phyloP scores from a whole-genome alignment of 257 asterid species.

The Solanum sejunctum region DNA sequence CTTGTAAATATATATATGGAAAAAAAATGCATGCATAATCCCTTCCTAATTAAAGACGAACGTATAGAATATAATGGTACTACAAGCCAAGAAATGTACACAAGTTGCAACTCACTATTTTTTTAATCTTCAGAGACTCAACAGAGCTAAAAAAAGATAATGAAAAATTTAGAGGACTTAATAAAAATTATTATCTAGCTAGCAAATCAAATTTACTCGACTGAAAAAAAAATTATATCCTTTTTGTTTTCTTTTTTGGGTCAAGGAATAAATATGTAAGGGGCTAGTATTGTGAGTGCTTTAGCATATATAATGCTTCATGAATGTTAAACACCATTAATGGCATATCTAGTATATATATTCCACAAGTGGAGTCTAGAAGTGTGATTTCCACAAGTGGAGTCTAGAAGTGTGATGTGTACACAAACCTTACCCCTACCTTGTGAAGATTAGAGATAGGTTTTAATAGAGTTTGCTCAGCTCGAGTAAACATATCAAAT shows the following conservation, averaged over 20 bases:
- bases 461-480: neutral
- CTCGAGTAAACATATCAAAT: neutral
- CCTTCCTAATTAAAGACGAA: neutral
- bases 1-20: too few relatives aligned
- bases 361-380: neutral
- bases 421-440: neutral
- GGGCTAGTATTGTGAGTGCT: too few relatives aligned
- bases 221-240: too few relatives aligned
- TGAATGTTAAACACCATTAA: too few relatives aligned
- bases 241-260: too few relatives aligned
- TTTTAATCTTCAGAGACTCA: too few relatives aligned
- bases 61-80: neutral
- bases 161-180: neutral
- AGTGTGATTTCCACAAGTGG: neutral
- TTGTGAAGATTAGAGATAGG: neutral
- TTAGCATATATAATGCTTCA: too few relatives aligned
- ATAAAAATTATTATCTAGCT: too few relatives aligned
- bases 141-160: neutral
- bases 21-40: neutral
- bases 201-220: too few relatives aligned
- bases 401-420: neutral
- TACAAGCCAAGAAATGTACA: neutral
- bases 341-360: too few relatives aligned
- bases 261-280: too few relatives aligned
- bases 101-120: too few relatives aligned